These are phyloP conservation scores for Metschnikowia similis DNA, from an alignment of 805 yeast species.

Conservation along the genomic window DNA sequence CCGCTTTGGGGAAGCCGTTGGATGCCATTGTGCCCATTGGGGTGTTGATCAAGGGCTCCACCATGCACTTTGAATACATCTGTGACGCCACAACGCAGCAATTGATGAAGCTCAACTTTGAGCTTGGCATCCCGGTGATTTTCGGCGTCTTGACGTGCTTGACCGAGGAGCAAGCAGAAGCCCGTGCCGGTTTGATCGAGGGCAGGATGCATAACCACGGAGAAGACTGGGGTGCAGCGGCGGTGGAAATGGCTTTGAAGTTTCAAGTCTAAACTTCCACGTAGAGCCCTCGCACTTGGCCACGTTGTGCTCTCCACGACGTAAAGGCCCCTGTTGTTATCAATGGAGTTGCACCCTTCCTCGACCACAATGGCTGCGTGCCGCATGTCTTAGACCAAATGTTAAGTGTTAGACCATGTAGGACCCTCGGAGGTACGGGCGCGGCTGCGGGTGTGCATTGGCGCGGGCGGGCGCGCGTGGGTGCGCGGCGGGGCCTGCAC, in stretches of 20 bases:
- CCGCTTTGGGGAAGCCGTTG: slow-evolving; percentile 41
- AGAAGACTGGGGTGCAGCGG: slow-evolving; percentile 98
- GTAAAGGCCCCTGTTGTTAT: no score
- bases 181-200: slow-evolving; percentile 77
- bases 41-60: slow-evolving; percentile 89
- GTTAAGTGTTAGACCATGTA: no score
- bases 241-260: slow-evolving; percentile 79
- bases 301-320: no score
- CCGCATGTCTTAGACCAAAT: no score
- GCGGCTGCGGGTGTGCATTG: no score
- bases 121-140: slow-evolving; percentile 71
- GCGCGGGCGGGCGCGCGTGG: neutral
- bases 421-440: neutral
- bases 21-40: slow-evolving; percentile 95
- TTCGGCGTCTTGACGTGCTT: slow-evolving; percentile 92
- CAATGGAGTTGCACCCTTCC: no score
- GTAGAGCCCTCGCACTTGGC: no score
- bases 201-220: slow-evolving; percentile 94
- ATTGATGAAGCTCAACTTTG: slow-evolving; percentile 75
- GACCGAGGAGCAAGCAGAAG: slow-evolving; percentile 90
- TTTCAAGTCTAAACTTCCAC: slow-evolving; percentile 17
- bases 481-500: neutral
- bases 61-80: slow-evolving; percentile 98
- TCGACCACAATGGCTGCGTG: no score
- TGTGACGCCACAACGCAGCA: slow-evolving; percentile 85